Conservation (phyloP, 2,329 filamentous ascomycete genomes). For the Aureobasidium sp. region DNA sequence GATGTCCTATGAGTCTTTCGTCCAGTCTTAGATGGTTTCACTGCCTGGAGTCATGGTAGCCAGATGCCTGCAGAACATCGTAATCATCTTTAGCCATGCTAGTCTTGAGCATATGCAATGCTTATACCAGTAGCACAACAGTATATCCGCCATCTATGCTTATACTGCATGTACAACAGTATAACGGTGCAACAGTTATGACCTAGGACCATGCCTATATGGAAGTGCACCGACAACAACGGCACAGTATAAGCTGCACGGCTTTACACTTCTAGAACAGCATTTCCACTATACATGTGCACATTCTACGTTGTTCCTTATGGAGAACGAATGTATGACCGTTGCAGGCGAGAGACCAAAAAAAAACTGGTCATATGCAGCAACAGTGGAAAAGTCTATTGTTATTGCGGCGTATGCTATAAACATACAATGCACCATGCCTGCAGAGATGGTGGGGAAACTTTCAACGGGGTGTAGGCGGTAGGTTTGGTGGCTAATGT, state of each 20-base stretch:
- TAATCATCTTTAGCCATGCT: not conserved
- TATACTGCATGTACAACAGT: not conserved
- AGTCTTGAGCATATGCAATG: not conserved
- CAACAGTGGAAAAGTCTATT: not conserved
- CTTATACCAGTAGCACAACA: not conserved
- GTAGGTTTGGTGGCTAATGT: not conserved
- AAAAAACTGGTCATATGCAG: not conserved
- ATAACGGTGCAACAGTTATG: not conserved
- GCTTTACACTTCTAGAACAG: not conserved
- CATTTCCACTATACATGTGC: not conserved
- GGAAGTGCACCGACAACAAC: not conserved
- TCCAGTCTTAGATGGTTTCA: not conserved
- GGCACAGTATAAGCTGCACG: not conserved
- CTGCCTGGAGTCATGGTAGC: not conserved
- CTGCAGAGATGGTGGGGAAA: not conserved
- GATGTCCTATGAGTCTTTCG: no score
- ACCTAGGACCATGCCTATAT: not conserved
- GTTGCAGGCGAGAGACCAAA: not conserved
- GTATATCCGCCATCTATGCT: not conserved
- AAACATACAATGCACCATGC: not conserved
- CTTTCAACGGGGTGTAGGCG: not conserved
- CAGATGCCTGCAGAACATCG: not conserved
- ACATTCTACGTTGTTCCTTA: not conserved
- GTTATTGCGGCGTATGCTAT: not conserved
- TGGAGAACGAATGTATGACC: not conserved